phyloP scores from a whole-genome alignment of 345 rosid genomes.

The Salix caprea region DNA sequence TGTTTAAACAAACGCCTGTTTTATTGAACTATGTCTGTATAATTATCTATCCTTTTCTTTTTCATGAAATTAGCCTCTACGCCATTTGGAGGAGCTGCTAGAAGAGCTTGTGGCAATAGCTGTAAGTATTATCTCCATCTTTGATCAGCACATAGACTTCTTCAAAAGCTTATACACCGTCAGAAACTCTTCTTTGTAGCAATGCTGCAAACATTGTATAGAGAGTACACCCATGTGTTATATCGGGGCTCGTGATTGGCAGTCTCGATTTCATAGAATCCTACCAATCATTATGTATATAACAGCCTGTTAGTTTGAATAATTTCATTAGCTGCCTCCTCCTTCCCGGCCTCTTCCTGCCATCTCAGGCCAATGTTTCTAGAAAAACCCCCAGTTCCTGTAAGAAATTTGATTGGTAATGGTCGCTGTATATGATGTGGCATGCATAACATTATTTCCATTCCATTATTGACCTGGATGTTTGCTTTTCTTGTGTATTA shows the following conservation, averaged over 20 bases:
- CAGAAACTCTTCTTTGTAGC: not conserved
- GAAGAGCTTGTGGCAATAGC: slow-evolving; percentile 86
- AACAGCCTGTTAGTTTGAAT: not conserved
- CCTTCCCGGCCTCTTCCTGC: not conserved
- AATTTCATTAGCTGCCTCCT: not conserved
- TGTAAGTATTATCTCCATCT: slow-evolving; percentile 48
- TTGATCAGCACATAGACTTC: not conserved
- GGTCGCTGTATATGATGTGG: not conserved
- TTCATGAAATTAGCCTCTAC: slow-evolving; percentile 56
- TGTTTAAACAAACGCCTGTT: not conserved
- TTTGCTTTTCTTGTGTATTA: slow-evolving; percentile 1
- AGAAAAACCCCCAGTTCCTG: not conserved
- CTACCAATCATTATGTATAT: not conserved
- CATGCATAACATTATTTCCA: not conserved
- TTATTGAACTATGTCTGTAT: not conserved
- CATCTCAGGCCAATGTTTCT: not conserved
- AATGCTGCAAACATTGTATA: not conserved
- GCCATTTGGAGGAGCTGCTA: slow-evolving; percentile 83
- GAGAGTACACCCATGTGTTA: not conserved
- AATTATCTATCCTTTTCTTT: slow-evolving; percentile 9
- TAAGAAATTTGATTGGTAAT: not conserved
- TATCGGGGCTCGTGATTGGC: not conserved
- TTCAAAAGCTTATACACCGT: not conserved
- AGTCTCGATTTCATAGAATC: not conserved
- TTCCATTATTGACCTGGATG: not conserved